Percentiles rank a stretch among this genome's conserved stretches.
Conservation (phyloP, 2,329 filamentous ascomycete genomes). For the Macrophomina tecta region DNA sequence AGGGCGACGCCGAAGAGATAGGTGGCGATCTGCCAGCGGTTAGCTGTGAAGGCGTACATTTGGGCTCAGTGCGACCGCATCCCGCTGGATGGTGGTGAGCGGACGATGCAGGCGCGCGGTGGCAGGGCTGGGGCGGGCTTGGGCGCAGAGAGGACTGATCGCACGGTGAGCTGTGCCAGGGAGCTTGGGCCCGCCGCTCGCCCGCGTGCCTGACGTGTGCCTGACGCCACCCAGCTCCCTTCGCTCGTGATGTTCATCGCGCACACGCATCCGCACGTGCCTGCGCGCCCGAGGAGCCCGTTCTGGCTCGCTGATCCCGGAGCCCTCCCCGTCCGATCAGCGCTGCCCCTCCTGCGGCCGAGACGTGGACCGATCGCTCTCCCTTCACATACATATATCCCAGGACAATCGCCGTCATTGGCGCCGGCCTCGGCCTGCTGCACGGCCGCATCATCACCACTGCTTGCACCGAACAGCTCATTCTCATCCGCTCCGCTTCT, state of each 20-base stretch:
- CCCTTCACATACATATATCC: not conserved
- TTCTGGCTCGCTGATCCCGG: no score
- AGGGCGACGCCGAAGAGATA: slow-evolving; percentile 84
- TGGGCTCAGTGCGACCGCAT: slow-evolving; percentile 3
- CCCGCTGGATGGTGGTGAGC: not conserved
- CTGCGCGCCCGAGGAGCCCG: no score
- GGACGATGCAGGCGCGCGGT: not conserved
- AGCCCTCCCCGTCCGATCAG: no score
- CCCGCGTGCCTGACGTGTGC: slow-evolving; percentile 4
- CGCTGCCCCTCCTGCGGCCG: no score
- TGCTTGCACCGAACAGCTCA: not conserved
- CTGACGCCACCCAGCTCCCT: not conserved
- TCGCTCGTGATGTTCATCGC: no score
- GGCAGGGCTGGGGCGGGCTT: slow-evolving; percentile 7
- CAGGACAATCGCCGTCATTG: slow-evolving; percentile 41
- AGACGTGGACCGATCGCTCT: no score
- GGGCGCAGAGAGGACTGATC: not conserved
- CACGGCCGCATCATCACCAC: not conserved
- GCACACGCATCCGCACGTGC: no score
- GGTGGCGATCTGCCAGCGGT: slow-evolving; percentile 63
- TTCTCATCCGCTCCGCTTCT: slow-evolving; percentile 28
- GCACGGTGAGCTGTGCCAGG: slow-evolving; percentile 7
- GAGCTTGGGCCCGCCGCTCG: not conserved
- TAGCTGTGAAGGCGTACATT: slow-evolving; percentile 61
- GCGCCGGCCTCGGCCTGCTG: slow-evolving; percentile 43